Evolutionary conservation across 768 basidiomycete species (phyloP), one percentile per base, ranked within the genome.

Genomic region (Piloderma croceum): DNA sequence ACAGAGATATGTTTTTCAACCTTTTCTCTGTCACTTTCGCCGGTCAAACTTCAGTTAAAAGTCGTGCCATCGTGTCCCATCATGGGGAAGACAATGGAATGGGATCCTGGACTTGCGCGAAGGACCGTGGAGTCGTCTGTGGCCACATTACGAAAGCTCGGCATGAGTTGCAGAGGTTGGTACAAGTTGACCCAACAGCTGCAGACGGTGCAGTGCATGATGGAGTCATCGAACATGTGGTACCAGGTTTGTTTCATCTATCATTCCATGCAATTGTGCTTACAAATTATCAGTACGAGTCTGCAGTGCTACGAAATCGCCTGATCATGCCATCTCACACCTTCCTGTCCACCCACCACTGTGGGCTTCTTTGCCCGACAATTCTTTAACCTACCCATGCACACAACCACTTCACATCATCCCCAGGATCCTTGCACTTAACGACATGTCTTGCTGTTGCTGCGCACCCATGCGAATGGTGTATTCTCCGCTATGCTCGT

Each of bases 31-130:
- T 41, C 13, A 7, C 39, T 23, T 24, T 32, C 20, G 31, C 45
- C 3, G 31, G 29, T 15, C 19, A 38, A 18, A 21, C 24, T 6
- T 31, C 32, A 12, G 32, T 42, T 10, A 27, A 41, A 24, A 36
- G 38, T 34, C 34, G 34, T 5, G 39, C 25, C 13, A 34, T 45
- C n/a, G 36, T 48, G 6, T n/a, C 36, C 9, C 32, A 45, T 36
- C 7, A 15, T 18, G 47, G 47, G 3, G 23, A 25, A 11, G 35
- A 48, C 31, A 12, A 17, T 4, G 47, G 47, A 7, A 19, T 13
- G 7, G 47, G 47, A 19, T 7, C 23, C 12, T 48, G 47, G 47
- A 20, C 11, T 19, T 48, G 47, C 29, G 15, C 17, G 12, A 48
- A 41, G 23, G 44, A 48, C 24, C 33, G 24, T 4, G 25, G 24